Base-by-base conservation (phyloP, 345 rosid genomes). In the Populus tremula region DNA sequence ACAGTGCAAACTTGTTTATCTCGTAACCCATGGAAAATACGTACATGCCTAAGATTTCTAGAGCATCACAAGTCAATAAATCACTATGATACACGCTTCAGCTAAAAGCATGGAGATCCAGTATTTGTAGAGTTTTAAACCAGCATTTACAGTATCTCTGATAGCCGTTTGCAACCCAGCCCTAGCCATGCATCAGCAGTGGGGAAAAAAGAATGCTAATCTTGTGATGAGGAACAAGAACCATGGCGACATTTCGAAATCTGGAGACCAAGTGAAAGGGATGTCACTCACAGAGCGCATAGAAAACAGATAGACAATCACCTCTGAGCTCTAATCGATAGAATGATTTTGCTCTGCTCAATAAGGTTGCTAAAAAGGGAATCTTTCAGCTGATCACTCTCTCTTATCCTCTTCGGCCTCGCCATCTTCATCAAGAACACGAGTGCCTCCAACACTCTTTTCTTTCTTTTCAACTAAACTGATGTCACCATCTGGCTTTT, bases 401-500 rank as follows among this genome's bases (percentile, higher is more conserved):
- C 92, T 85, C 85, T 94, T 94, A 70, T 88, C 96, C 84, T 90
- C 97, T 87, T 94, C 96, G 20, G 73, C 27, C 64, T 84, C 94
- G 14, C 80, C 92, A 75, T 91, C 93, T 4, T 79, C 67, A 27
- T 92, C 88, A 6, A 79, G 83, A 72, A 8, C 85, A 68, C 2
- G 78, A 5, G 29, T 69, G 54, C 29, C 70, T 61, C 61, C 76
- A 1, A 41, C 78, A 73, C 84, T 82, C 76, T 79, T 90, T 39
- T 88, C 95, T 81, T 73, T 91, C 84, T 86, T 92, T 65, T 77
- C 84, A 31, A 89, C 94, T 78, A 94, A 84, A 82, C 87, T 81
- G 56, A 91, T 80, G 70, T 89, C 94, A 69, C 97, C 96, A 39
- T 89, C 94, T 8, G 87, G 73, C 72, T 85, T 90, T 23, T 88